Evolutionary conservation across 345 rosid genomes (phyloP), one percentile per base, ranked within the genome.

Genomic region (Microcos paniculata): DNA sequence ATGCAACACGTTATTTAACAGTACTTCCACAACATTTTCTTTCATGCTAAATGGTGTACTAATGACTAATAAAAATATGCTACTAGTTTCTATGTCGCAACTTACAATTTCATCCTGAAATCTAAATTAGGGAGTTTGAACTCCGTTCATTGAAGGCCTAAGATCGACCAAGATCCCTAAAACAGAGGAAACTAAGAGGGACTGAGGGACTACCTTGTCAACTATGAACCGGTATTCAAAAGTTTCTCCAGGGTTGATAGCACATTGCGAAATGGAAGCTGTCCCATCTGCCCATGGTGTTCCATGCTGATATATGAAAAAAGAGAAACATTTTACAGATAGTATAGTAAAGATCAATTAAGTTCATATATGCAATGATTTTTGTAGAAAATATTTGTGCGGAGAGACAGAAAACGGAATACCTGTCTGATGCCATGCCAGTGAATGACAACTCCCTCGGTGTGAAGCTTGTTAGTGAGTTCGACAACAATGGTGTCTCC

Each of bases 391-490:
- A 52, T n/a, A 23, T 59, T 5, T 28, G 62, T 26, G 2, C 3
- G 18, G 33, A 58, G 62, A 18, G 15, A 63, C 1, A 63, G 5
- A 12, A n/a, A 42, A 14, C 42, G n/a, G 52, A 14, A 71, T 35
- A 75, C 92, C 92, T 94, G 98, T 88, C 97, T 84, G 72, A 92
- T 94, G 45, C 97, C 98, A 75, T 94, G 98, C 98, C 98, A 92
- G 77, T 92, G 98, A 68, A 94, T 91, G 64, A 90, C 98, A 51
- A 91, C 89, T 3, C 95, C 97, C 62, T 92, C 97, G 0, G 98
- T 90, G 33, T 67, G 14, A 68, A 94, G 91, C 72, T 87, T 92
- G 72, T 93, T 92, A 13, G 80, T 86, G 62, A 94, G 87, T 19
- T 90, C 72, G 2, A 94, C 79, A 68, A 82, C 79, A 75, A 92